These are phyloP conservation scores for Bathelium albidoporum DNA, from an alignment of 495 filamentous ascomycete genomes.

Conservation along the genomic window DNA sequence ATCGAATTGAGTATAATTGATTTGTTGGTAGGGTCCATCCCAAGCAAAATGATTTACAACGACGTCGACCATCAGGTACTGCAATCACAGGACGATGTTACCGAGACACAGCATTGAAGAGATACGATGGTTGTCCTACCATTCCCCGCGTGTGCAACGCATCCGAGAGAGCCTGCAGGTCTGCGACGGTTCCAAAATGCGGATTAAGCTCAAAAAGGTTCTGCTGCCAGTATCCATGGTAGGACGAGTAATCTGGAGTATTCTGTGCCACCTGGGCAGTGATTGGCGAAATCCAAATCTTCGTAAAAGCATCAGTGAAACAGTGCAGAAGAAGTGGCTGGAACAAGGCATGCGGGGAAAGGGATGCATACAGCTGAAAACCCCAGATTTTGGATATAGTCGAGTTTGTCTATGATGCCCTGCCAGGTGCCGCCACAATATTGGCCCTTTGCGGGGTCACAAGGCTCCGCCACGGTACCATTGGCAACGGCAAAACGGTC, in stretches of 20 bases:
- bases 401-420: constrained; percentile 16
- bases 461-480: neutral
- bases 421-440: constrained; percentile 19
- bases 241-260: constrained; percentile 11
- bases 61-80: constrained; percentile 65
- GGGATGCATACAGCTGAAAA: constrained; percentile 10
- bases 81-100: constrained; percentile 11
- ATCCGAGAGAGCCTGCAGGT: constrained; percentile 49
- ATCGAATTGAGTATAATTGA: constrained; percentile 51
- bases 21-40: constrained; percentile 21
- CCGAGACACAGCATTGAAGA: constrained; percentile 11
- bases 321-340: neutral
- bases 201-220: constrained; percentile 54
- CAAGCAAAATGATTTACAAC: constrained; percentile 67
- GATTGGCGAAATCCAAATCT: constrained; percentile 13
- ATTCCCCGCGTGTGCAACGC: constrained; percentile 53
- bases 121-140: constrained; percentile 11
- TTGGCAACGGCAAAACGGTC: constrained; percentile 15
- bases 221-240: constrained; percentile 66
- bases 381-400: constrained; percentile 18
- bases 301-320: neutral
- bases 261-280: constrained; percentile 8
- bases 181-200: constrained; percentile 53
- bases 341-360: neutral
- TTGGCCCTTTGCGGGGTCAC: neutral